Percentiles rank a stretch among this genome's conserved stretches.
phyloP scores from a whole-genome alignment of 139 green algal genomes.

The Chlamydomonas asymmetrica region DNA sequence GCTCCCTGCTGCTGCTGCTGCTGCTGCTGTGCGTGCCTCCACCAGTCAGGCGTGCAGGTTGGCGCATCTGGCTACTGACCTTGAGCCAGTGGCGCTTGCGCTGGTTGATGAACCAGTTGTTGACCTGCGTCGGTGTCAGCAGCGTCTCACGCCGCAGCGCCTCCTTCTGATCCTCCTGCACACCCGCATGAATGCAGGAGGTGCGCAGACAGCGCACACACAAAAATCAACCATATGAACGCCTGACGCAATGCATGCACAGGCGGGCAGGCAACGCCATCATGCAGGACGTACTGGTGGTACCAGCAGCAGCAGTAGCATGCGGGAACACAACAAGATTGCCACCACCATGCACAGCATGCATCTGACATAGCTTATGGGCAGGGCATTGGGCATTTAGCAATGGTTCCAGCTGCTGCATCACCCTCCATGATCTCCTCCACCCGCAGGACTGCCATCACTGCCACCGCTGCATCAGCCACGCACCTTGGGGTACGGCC shows the following conservation, averaged over 20 bases:
- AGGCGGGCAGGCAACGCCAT: too few relatives aligned
- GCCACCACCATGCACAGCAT: neutral
- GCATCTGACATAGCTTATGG: neutral
- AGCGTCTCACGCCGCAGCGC: slow-evolving; percentile 35
- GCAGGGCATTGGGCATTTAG: too few relatives aligned
- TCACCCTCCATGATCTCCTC: too few relatives aligned
- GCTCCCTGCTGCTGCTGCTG: too few relatives aligned
- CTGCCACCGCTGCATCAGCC: neutral
- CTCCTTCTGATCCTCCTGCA: slow-evolving; percentile 55
- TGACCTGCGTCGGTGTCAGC: slow-evolving; percentile 56
- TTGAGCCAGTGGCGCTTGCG: slow-evolving; percentile 67
- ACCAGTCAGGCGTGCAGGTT: too few relatives aligned
- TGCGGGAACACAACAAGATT: too few relatives aligned
- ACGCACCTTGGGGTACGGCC: slow-evolving; percentile 49
- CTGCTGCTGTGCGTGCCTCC: too few relatives aligned
- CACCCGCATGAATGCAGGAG: neutral
- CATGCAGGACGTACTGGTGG: too few relatives aligned
- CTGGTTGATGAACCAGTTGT: slow-evolving; percentile 79
- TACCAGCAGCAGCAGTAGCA: too few relatives aligned
- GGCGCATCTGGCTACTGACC: slow-evolving; percentile 33
- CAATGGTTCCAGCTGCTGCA: neutral
- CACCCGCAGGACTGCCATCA: too few relatives aligned
- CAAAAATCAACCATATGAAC: slow-evolving; percentile 1
- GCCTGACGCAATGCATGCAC: too few relatives aligned
- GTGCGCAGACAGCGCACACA: neutral